These are phyloP conservation scores for Saturnispora silvae DNA, from an alignment of 805 yeast genomes.

Conservation along the genomic window DNA sequence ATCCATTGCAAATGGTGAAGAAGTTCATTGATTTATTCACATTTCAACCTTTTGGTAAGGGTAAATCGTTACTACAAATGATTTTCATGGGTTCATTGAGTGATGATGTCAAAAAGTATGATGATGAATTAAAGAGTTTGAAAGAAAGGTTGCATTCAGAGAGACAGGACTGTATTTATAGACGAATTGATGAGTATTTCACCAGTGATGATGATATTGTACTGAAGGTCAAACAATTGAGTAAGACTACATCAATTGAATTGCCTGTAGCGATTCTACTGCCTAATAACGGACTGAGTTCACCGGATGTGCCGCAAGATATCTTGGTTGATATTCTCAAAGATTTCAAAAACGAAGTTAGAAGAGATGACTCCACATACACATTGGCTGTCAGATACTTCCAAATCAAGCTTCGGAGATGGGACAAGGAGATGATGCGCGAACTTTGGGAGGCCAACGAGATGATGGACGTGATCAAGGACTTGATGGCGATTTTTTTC, in stretches of 20 bases:
- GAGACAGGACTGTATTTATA: conserved; percentile 9
- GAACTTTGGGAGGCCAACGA: conserved; percentile 82
- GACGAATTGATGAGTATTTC: conserved; percentile 24
- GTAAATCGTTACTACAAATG: conserved; percentile 57
- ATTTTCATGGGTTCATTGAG: conserved; percentile 62
- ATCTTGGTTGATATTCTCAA: conserved; percentile 4
- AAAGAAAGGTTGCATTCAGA: conserved; percentile 2
- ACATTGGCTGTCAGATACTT: conserved; percentile 49
- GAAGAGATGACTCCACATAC: conserved; percentile 24
- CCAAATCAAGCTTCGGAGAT: conserved; percentile 51
- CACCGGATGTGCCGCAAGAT: conserved; percentile 2
- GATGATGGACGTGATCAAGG: conserved; percentile 62
- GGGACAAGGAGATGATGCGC: conserved; percentile 66
- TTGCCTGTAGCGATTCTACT: conserved; percentile 9
- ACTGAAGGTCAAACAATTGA: conserved; percentile 22
- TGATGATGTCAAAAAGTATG: conserved; percentile 63
- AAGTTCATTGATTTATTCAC: conserved; percentile 71
- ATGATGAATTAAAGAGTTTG: conserved; percentile 24
- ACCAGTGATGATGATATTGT: conserved; percentile 18
- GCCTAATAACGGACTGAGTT: conserved; percentile 10
- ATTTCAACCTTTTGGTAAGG: conserved; percentile 32
- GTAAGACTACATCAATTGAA: conserved; percentile 14
- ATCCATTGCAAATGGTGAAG: conserved; percentile 78
- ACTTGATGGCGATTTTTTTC: conserved; percentile 60
- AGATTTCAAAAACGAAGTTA: conserved; percentile 10